Conservation (phyloP, 1,139 yeast species). For the Scheffersomyces stambukii region DNA sequence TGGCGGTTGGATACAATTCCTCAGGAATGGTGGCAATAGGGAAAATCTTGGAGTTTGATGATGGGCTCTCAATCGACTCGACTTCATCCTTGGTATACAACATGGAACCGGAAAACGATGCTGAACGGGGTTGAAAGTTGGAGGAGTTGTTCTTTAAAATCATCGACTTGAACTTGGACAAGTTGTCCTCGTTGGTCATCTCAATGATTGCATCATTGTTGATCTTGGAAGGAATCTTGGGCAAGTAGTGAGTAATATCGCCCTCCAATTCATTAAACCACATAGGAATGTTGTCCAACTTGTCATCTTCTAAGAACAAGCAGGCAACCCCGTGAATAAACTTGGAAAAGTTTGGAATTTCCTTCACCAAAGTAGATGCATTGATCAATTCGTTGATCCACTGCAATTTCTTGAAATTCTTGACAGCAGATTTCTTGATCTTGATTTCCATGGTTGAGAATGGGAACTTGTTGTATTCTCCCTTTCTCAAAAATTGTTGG, state of each 20-base stretch:
- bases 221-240: constrained; percentile 19
- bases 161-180: constrained; percentile 43
- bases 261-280: constrained; percentile 90
- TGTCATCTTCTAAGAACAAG: constrained; percentile 84
- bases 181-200: constrained; percentile 40
- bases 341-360: constrained; percentile 86
- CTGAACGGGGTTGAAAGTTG: constrained; percentile 33
- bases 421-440: constrained; percentile 51
- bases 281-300: constrained; percentile 83
- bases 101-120: constrained; percentile 41
- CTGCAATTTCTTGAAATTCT: constrained; percentile 40
- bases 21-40: constrained; percentile 8
- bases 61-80: too few relatives aligned
- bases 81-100: constrained; percentile 12
- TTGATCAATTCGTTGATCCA: constrained; percentile 89
- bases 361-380: constrained; percentile 73
- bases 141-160: constrained; percentile 28
- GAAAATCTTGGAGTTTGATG: too few relatives aligned
- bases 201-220: constrained; percentile 8
- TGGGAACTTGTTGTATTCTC: constrained; percentile 84
- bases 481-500: constrained; percentile 70
- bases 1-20: constrained; percentile 9
- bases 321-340: constrained; percentile 89
- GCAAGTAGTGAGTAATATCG: constrained; percentile 36
- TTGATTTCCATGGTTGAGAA: constrained; percentile 90